These are phyloP conservation scores for Iberis amara DNA, from an alignment of 441 rosid species.

Conservation along the genomic window DNA sequence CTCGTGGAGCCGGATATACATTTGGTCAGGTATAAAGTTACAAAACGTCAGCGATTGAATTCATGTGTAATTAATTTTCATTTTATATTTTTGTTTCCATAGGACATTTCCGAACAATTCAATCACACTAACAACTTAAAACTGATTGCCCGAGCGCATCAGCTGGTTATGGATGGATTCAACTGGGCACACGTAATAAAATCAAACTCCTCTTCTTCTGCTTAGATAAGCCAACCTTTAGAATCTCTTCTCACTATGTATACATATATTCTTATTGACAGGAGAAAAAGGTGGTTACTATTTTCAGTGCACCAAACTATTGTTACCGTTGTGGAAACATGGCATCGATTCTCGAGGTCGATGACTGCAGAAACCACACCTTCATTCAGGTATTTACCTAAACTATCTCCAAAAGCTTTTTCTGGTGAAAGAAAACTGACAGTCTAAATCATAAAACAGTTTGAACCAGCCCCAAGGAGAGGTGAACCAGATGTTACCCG, in stretches of 20 bases:
- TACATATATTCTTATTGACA: conserved; percentile 29
- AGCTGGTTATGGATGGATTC: conserved; percentile 77
- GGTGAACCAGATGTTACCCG: conserved; percentile 73
- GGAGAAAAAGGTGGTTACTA: conserved; percentile 78
- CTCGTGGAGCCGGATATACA: conserved; percentile 73
- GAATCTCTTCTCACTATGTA: conserved; percentile 14
- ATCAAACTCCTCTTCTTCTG: conserved; percentile 18
- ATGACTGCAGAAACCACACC: conserved; percentile 57
- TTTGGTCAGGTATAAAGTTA: conserved; percentile 53
- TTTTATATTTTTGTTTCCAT: conserved; percentile 19
- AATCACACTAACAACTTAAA: conserved; percentile 59
- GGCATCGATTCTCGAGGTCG: conserved; percentile 75
- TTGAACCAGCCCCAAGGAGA: conserved; percentile 75
- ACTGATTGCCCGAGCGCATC: conserved; percentile 74
- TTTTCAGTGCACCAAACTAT: conserved; percentile 65
- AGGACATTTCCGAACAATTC: conserved; percentile 79
- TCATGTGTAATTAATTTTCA: not conserved
- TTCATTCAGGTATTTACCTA: conserved; percentile 50
- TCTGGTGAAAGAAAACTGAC: not conserved
- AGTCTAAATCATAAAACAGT: conserved; percentile 36
- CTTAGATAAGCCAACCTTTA: conserved; percentile 13
- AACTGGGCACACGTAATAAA: conserved; percentile 67
- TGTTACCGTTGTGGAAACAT: conserved; percentile 74
- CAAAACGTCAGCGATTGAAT: not conserved
- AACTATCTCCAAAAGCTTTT: conserved; percentile 1